A percentile compares a stretch with the other conserved stretches of the same genome.
Conservation (phyloP, 495 filamentous ascomycete species). For the Daldinia vernicosa region DNA sequence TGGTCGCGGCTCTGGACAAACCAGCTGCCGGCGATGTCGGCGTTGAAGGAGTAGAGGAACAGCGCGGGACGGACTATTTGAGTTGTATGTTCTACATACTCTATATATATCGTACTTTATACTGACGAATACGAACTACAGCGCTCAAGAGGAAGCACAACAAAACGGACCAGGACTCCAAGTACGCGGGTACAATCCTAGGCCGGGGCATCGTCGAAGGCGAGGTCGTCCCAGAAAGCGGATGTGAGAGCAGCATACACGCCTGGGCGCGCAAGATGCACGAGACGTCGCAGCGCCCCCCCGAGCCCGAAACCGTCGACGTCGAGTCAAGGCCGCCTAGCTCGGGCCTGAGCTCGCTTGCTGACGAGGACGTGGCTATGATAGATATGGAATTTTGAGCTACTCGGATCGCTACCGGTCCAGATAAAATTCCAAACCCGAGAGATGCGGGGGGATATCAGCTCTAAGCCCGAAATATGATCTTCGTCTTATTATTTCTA, state of each 20-base stretch:
- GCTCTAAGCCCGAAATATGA: background rate
- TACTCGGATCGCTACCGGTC: background rate
- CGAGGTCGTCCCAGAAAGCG: constrained; percentile 75
- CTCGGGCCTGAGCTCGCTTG: constrained; percentile 62
- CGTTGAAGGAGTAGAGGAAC: constrained; percentile 46
- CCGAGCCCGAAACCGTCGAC: constrained; percentile 27
- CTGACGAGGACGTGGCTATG: constrained; percentile 54
- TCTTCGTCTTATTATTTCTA: background rate
- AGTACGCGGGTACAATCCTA: constrained; percentile 81
- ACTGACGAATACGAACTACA: constrained; percentile 30
- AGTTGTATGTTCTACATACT: constrained; percentile 57
- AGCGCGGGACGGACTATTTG: constrained; percentile 72
- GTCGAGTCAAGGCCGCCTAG: constrained; percentile 56
- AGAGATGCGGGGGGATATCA: background rate
- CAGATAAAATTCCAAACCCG: background rate
- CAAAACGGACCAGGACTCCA: constrained; percentile 79
- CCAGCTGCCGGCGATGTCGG: constrained; percentile 31
- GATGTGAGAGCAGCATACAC: constrained; percentile 68
- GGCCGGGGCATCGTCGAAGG: constrained; percentile 74
- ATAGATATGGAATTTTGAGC: constrained; percentile 47
- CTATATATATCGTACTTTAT: background rate
- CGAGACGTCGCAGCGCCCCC: constrained; percentile 37
- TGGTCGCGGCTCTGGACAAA: constrained; percentile 64
- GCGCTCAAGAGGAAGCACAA: constrained; percentile 85
- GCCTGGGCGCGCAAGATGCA: constrained; percentile 65